These are phyloP conservation scores for Ambrosiella cleistominuta DNA, from an alignment of 2,329 filamentous ascomycete species.

Conservation along the genomic window DNA sequence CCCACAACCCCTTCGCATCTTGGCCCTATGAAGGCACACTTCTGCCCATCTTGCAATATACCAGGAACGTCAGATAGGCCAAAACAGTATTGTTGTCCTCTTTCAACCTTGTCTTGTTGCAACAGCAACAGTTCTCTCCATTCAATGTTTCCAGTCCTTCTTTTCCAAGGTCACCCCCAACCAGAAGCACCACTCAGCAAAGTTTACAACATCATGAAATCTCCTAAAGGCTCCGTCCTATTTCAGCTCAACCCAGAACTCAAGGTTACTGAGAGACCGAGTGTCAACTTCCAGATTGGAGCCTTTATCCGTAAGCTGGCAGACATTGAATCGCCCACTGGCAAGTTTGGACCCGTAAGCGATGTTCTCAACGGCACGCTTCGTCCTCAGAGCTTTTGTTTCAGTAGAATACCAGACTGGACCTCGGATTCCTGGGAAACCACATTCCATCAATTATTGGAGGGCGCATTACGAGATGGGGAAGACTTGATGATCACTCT, in stretches of 20 bases:
- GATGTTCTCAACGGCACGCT: conserved; percentile 13
- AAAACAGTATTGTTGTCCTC: neutral
- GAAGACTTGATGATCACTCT: conserved; percentile 42
- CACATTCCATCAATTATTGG: conserved; percentile 39
- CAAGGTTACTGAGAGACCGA: conserved; percentile 20
- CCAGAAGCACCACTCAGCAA: conserved; percentile 15
- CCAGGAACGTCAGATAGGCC: neutral
- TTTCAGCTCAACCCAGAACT: conserved; percentile 21
- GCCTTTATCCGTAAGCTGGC: conserved; percentile 28
- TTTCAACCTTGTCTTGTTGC: neutral
- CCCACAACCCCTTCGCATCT: too few relatives aligned
- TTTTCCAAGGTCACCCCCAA: conserved; percentile 9
- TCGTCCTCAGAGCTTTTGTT: conserved; percentile 6
- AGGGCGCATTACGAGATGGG: conserved; percentile 38
- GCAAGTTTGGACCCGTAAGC: conserved; percentile 27
- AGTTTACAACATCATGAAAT: conserved; percentile 27
- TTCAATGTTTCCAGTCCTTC: conserved; percentile 11
- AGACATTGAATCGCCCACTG: conserved; percentile 26
- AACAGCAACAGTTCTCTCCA: conserved; percentile 6
- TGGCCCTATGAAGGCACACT: too few relatives aligned
- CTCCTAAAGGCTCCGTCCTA: conserved; percentile 23
- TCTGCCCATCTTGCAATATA: neutral
- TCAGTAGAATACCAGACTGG: conserved; percentile 8
- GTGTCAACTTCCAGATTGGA: conserved; percentile 31
- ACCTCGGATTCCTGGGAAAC: conserved; percentile 30